phyloP scores from a whole-genome alignment of 2,329 filamentous ascomycete genomes.

The Daldinia eschscholtzii region DNA sequence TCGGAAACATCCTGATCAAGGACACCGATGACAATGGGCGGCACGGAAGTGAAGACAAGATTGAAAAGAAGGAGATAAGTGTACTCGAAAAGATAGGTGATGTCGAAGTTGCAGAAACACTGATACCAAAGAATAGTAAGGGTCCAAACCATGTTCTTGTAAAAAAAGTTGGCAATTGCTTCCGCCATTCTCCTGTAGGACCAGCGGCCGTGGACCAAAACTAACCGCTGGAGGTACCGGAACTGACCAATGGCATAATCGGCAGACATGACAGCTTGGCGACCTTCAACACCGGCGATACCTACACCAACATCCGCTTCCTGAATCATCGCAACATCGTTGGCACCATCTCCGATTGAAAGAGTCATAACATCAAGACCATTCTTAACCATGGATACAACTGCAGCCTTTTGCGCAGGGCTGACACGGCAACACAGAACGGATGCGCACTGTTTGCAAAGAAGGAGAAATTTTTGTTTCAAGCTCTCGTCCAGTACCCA shows the following conservation, averaged over 20 bases:
- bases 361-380: conserved; percentile 97
- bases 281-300: conserved; percentile 91
- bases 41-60: conserved; percentile 93
- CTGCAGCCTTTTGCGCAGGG: conserved; percentile 96
- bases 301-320: conserved; percentile 97
- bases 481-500: conserved; percentile 85
- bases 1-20: conserved; percentile 97
- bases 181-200: conserved; percentile 95
- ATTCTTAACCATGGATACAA: conserved; percentile 94
- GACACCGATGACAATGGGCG: conserved; percentile 95
- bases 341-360: conserved; percentile 92
- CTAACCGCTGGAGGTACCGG: conserved; percentile 84
- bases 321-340: conserved; percentile 98
- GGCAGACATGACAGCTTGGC: conserved; percentile 95
- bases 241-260: conserved; percentile 97
- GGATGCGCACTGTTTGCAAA: conserved; percentile 97
- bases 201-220: conserved; percentile 93
- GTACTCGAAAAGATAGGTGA: conserved; percentile 97
- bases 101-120: conserved; percentile 95
- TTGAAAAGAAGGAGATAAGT: conserved; percentile 98
- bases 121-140: conserved; percentile 98
- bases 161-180: conserved; percentile 98
- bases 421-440: conserved; percentile 98
- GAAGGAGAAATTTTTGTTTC: conserved; percentile 90
- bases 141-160: conserved; percentile 99